A percentile compares a stretch with the other conserved stretches of the same genome.
phyloP scores from a whole-genome alignment of 2,329 filamentous ascomycete species.

The Teratosphaeria destructans region DNA sequence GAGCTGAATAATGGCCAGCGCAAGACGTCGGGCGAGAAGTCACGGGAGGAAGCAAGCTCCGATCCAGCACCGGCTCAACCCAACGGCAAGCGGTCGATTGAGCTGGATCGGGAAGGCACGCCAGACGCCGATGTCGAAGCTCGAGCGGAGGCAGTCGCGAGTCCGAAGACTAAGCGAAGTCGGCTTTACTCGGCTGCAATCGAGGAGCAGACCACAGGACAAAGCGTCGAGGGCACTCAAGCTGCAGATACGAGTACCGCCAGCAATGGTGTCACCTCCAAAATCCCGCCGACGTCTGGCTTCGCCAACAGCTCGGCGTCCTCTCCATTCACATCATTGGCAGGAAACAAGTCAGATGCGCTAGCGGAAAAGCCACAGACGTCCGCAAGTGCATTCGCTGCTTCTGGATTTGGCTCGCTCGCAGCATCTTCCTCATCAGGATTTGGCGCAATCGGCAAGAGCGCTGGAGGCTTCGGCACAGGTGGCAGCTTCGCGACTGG shows the following conservation, averaged over 20 bases:
- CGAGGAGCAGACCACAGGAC: conserved; percentile 6
- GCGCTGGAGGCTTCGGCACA: conserved; percentile 21
- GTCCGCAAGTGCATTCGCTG: conserved; percentile 41
- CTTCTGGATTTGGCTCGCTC: conserved; percentile 36
- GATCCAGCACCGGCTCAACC: conserved; percentile 5
- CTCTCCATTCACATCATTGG: conserved; percentile 39
- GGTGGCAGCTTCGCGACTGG: conserved; percentile 20
- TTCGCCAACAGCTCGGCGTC: conserved; percentile 36
- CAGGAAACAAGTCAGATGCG: conserved; percentile 25
- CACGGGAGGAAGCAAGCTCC: conserved; percentile 17
- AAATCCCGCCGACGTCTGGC: conserved; percentile 23
- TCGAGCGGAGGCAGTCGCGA: conserved; percentile 21
- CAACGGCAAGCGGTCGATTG: background rate
- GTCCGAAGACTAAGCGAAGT: conserved; percentile 42
- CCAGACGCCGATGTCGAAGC: conserved; percentile 11
- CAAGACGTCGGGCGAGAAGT: conserved; percentile 24
- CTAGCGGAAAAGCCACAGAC: conserved; percentile 25
- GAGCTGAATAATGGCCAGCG: conserved; percentile 23
- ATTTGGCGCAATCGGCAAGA: conserved; percentile 26
- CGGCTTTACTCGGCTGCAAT: conserved; percentile 25
- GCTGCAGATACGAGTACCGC: conserved; percentile 7
- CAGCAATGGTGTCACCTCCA: conserved; percentile 15
- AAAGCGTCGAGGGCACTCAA: conserved; percentile 1
- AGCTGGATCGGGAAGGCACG: conserved; percentile 11
- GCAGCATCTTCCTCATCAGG: conserved; percentile 28